Conservation (phyloP, 805 yeast species). For the Barnettozyma populi region DNA sequence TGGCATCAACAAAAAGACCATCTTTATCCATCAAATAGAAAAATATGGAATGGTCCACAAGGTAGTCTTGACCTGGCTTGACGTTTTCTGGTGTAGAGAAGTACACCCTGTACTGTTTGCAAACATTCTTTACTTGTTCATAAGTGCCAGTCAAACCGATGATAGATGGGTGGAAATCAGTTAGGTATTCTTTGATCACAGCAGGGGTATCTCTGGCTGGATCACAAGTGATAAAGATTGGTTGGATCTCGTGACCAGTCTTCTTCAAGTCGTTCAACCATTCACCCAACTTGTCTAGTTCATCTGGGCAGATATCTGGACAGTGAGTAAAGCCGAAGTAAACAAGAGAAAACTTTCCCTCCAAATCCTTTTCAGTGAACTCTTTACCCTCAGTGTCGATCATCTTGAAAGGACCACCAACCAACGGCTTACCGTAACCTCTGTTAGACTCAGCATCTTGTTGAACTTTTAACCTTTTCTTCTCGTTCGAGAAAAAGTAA, state of each 20-base stretch:
- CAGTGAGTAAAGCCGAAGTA: constrained; percentile 97
- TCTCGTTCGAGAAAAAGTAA: constrained; percentile 68
- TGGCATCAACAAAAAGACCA: constrained; percentile 89
- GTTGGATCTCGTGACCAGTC: constrained; percentile 61
- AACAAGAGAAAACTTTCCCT: constrained; percentile 76
- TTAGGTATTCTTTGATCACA: constrained; percentile 72
- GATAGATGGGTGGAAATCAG: constrained; percentile 85
- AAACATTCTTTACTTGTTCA: constrained; percentile 74
- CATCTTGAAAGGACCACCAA: constrained; percentile 85
- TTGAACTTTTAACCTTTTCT: constrained; percentile 65
- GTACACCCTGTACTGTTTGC: constrained; percentile 90
- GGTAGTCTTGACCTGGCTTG: constrained; percentile 92
- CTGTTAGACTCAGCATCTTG: constrained; percentile 80
- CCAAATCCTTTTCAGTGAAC: constrained; percentile 73
- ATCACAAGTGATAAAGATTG: constrained; percentile 92
- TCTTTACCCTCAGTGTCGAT: constrained; percentile 62
- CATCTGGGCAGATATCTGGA: constrained; percentile 99
- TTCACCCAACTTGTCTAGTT: constrained; percentile 81
- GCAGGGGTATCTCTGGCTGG: constrained; percentile 93
- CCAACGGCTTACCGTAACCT: constrained; percentile 86
- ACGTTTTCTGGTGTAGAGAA: constrained; percentile 95
- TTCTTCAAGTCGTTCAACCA: constrained; percentile 55
- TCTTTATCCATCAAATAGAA: constrained; percentile 98
- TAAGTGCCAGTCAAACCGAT: constrained; percentile 90
- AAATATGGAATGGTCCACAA: constrained; percentile 96